Evolutionary conservation across 495 filamentous ascomycete species (phyloP).

Genomic region (Penicillium maclennaniae): DNA sequence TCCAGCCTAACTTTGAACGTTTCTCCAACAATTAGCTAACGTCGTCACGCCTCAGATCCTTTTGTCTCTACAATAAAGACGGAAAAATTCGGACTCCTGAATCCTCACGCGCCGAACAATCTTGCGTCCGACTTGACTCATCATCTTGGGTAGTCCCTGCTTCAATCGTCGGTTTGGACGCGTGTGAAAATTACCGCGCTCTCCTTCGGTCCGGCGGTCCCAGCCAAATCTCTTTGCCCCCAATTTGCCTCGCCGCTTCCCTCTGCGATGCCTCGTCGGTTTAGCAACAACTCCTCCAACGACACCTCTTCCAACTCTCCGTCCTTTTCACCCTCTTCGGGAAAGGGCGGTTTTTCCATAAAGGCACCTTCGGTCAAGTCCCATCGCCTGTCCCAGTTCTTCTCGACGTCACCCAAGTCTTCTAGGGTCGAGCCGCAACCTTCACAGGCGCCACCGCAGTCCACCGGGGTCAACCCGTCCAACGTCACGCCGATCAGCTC

Average conservation of each 20-base stretch:
- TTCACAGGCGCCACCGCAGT: conserved; percentile 56
- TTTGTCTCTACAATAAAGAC: neutral
- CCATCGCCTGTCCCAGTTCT: conserved; percentile 58
- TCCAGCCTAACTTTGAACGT: neutral
- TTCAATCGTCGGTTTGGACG: conserved; percentile 19
- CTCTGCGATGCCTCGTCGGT: conserved; percentile 55
- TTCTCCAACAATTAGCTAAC: neutral
- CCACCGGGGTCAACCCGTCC: conserved; percentile 53
- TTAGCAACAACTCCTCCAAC: conserved; percentile 46
- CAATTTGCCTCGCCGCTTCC: conserved; percentile 29
- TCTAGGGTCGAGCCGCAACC: conserved; percentile 44
- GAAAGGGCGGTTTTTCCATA: conserved; percentile 45
- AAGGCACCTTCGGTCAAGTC: conserved; percentile 60
- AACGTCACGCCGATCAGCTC: conserved; percentile 60
- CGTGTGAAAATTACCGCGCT: conserved; percentile 14
- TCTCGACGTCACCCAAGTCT: conserved; percentile 54
- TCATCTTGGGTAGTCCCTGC: conserved; percentile 18
- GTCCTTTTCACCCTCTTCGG: conserved; percentile 43
- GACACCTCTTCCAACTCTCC: conserved; percentile 41
- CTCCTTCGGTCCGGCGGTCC: conserved; percentile 6
- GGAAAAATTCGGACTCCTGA: neutral
- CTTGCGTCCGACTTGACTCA: neutral
- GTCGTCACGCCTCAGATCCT: neutral
- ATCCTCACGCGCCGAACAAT: neutral
- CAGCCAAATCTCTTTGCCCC: conserved; percentile 14